Evolutionary conservation across 2,329 filamentous ascomycete species (phyloP), one percentile per base, ranked within the genome.

Genomic region (Penicillium sp.): DNA sequence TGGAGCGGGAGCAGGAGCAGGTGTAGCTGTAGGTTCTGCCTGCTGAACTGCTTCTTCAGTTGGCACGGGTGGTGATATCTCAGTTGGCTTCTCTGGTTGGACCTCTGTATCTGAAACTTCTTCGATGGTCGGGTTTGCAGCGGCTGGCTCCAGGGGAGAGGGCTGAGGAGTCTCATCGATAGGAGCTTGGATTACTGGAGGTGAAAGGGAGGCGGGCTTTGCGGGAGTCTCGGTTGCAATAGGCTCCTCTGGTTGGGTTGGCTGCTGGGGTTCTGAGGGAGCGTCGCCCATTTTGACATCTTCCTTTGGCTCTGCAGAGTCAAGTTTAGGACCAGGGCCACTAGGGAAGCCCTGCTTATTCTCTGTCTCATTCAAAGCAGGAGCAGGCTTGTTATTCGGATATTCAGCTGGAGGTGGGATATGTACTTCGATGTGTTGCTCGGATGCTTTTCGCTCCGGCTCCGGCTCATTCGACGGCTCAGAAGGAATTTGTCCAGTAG

Each of bases 241-340:
- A 12, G 40, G 31, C 29, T 45, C 43, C 6, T 45, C n/a, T 12
- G 25, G n/a, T 27, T 45, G 25, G 27, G 25, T 27, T 27, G 23
- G 9, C 18, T 33, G 26, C 5, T 25, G 11, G 29, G 50, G 37
- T 27, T 56, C 51, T 42, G 48, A 22, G 2, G 49, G 27, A 6
- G 50, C 47, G 9, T 57, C 56, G 22, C 20, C 44, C 50, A 58
- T 54, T 22, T 57, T 51, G 6, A 53, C 6, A 40, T 60, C 56
- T 41, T 51, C 49, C 11, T 59, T 56, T 25, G 48, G 20, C 8
- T 50, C 35, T n/a, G 22, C 12, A n/a, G 35, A 6, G 9, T 6
- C n/a, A 25, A 49, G 23, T 14, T 44, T 29, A 4, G 48, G 8
- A 11, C 55, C 23, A 18, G 27, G 15, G 11, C 40, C 25, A 18